Evolutionary conservation across 1,139 yeast species (phyloP).

Genomic region (Yamadazyma triangularis): DNA sequence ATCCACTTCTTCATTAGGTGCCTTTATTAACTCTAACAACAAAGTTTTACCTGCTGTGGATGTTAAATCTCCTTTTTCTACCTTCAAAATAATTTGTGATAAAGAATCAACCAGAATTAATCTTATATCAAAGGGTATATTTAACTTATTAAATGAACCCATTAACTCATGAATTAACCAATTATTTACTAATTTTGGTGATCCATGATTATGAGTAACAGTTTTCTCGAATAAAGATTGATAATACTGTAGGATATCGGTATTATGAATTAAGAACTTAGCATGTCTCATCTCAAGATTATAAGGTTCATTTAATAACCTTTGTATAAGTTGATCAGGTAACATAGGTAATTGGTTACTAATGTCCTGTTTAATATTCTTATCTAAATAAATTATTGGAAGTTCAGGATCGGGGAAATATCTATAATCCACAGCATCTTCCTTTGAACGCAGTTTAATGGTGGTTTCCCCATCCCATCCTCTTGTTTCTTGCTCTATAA

Average conservation of each 20-base stretch:
- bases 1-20: slow-evolving; percentile 29
- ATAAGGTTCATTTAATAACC: slow-evolving; percentile 48
- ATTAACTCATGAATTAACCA: slow-evolving; percentile 83
- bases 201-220: slow-evolving; percentile 13
- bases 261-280: slow-evolving; percentile 49
- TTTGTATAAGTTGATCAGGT: slow-evolving; percentile 58
- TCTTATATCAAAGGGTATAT: slow-evolving; percentile 33
- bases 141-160: slow-evolving; percentile 60
- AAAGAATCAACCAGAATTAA: slow-evolving; percentile 23
- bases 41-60: slow-evolving; percentile 64
- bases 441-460: slow-evolving; percentile 66
- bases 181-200: slow-evolving; percentile 52
- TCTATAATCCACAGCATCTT: slow-evolving; percentile 79
- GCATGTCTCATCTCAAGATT: slow-evolving; percentile 70
- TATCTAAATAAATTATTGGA: slow-evolving; percentile 50
- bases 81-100: slow-evolving; percentile 21
- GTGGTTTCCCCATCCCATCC: slow-evolving; percentile 86
- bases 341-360: slow-evolving; percentile 46
- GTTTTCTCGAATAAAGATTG: slow-evolving; percentile 31
- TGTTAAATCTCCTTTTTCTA: slow-evolving; percentile 18
- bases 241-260: slow-evolving; percentile 47
- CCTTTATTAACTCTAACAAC: slow-evolving; percentile 53
- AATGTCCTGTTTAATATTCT: slow-evolving; percentile 31
- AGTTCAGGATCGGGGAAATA: slow-evolving; percentile 94
- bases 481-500: slow-evolving; percentile 66